Evolutionary conservation across 2,329 filamentous ascomycete genomes (phyloP).

Genomic region (Paracoccidioides brasiliensis): DNA sequence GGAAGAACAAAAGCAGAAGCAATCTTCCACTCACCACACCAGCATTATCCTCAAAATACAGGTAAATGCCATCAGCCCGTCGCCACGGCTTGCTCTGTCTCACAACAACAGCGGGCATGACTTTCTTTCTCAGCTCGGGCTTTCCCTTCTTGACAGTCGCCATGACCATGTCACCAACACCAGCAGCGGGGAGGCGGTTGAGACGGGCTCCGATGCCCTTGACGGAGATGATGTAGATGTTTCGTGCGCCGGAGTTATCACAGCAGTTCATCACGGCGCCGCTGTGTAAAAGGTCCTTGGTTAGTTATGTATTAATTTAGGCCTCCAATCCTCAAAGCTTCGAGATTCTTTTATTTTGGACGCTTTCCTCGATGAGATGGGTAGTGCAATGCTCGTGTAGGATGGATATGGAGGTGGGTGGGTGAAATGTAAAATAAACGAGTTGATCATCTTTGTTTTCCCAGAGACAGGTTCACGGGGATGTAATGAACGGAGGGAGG

Average conservation of each 20-base stretch:
- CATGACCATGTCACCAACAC: slow-evolving; percentile 99
- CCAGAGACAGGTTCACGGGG: too few relatives aligned
- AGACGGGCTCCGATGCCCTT: slow-evolving; percentile 96
- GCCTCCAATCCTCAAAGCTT: too few relatives aligned
- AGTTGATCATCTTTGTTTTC: too few relatives aligned
- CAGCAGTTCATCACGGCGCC: slow-evolving; percentile 99
- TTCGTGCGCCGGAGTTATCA: slow-evolving; percentile 97
- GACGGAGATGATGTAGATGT: slow-evolving; percentile 99
- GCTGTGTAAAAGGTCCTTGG: slow-evolving; percentile 36
- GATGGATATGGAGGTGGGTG: not conserved
- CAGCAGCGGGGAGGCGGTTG: slow-evolving; percentile 91
- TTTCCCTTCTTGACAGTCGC: slow-evolving; percentile 99
- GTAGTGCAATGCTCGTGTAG: not conserved
- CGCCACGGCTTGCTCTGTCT: slow-evolving; percentile 99
- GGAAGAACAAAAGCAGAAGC: not conserved
- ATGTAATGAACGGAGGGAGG: not conserved
- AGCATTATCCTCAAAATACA: slow-evolving; percentile 99
- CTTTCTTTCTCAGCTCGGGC: slow-evolving; percentile 99
- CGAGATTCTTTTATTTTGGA: not conserved
- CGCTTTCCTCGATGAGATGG: not conserved
- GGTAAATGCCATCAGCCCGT: slow-evolving; percentile 93
- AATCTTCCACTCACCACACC: slow-evolving; percentile 64
- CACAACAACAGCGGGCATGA: slow-evolving; percentile 98
- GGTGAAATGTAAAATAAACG: too few relatives aligned
- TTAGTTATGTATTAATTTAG: not conserved